A percentile compares a stretch with the other conserved stretches of the same genome.
phyloP scores from a whole-genome alignment of 306 rosid species.

The Chamaecrista fasciculata region DNA sequence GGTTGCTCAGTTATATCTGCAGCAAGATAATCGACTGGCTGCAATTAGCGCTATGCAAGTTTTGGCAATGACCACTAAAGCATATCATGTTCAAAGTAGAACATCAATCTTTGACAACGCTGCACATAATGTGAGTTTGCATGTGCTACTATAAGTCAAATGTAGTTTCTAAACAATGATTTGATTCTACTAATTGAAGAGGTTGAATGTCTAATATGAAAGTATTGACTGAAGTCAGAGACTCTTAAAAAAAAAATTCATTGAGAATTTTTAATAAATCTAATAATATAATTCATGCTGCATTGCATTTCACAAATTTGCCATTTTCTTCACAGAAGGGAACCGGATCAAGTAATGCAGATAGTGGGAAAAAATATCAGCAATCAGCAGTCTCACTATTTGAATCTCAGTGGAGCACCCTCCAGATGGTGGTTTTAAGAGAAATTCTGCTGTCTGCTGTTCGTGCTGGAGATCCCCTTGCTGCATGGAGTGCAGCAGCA shows the following conservation, averaged over 20 bases:
- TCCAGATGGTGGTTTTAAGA: slow-evolving; percentile 94
- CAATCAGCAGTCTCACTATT: slow-evolving; percentile 84
- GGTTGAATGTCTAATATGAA: slow-evolving; percentile 1
- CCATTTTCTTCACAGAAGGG: slow-evolving; percentile 55
- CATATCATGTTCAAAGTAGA: slow-evolving; percentile 94
- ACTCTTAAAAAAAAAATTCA: not conserved
- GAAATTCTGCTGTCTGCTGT: slow-evolving; percentile 92
- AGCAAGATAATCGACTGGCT: slow-evolving; percentile 86
- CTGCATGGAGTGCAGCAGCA: slow-evolving; percentile 99
- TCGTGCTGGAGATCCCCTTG: slow-evolving; percentile 98
- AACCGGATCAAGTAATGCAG: slow-evolving; percentile 57
- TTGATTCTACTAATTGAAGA: not conserved
- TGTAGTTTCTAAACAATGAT: too few species aligned
- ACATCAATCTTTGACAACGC: slow-evolving; percentile 52
- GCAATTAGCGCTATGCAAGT: slow-evolving; percentile 99
- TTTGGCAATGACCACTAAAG: slow-evolving; percentile 94
- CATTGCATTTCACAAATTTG: slow-evolving; percentile 20
- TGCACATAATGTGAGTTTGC: slow-evolving; percentile 59
- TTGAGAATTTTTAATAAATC: not conserved
- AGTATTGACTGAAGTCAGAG: slow-evolving; percentile 14
- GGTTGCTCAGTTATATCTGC: slow-evolving; percentile 95
- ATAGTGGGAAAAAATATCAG: slow-evolving; percentile 67
- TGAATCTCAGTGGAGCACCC: slow-evolving; percentile 97
- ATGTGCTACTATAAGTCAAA: too few species aligned
- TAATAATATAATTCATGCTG: not conserved